phyloP scores from a whole-genome alignment of 2,329 filamentous ascomycete species.

The Chalaropsis ovoidea region DNA sequence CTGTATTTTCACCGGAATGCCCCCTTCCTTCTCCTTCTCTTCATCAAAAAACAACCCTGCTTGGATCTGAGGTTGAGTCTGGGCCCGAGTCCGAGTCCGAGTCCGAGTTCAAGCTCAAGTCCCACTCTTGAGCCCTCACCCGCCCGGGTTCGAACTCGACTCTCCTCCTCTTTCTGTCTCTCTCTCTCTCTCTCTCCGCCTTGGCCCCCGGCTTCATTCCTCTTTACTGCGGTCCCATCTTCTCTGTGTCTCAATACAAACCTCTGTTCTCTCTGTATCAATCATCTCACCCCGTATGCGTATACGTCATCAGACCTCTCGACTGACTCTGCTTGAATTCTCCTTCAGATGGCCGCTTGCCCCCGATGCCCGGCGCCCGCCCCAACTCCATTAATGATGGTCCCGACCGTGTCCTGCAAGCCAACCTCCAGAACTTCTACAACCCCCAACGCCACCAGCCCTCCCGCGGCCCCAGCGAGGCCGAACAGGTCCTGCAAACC shows the following conservation, averaged over 20 bases:
- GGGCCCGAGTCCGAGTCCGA: not conserved
- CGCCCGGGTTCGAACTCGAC: not conserved
- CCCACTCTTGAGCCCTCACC: not conserved
- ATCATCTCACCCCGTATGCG: conserved; percentile 4
- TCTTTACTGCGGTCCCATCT: conserved; percentile 5
- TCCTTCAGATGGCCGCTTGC: conserved; percentile 56
- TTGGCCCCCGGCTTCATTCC: not conserved
- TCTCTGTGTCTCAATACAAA: conserved; percentile 22
- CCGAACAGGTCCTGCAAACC: conserved; percentile 97
- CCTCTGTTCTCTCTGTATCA: conserved; percentile 9
- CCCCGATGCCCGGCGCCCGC: conserved; percentile 45
- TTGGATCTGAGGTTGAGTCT: not conserved
- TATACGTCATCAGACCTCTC: conserved; percentile 9
- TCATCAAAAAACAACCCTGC: not conserved
- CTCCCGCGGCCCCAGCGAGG: conserved; percentile 74
- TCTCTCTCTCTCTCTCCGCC: conserved; percentile 15
- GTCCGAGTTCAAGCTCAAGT: not conserved
- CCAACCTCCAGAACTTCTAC: conserved; percentile 73
- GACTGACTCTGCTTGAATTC: conserved; percentile 13
- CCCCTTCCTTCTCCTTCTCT: not conserved
- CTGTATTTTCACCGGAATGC: not conserved
- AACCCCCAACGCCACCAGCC: conserved; percentile 79
- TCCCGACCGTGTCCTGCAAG: conserved; percentile 50
- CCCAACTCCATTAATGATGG: conserved; percentile 73
- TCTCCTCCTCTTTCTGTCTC: not conserved